Evolutionary conservation across 768 basidiomycete genomes (phyloP), one percentile per base, ranked within the genome.

Genomic region (Mycena rebaudengoi): DNA sequence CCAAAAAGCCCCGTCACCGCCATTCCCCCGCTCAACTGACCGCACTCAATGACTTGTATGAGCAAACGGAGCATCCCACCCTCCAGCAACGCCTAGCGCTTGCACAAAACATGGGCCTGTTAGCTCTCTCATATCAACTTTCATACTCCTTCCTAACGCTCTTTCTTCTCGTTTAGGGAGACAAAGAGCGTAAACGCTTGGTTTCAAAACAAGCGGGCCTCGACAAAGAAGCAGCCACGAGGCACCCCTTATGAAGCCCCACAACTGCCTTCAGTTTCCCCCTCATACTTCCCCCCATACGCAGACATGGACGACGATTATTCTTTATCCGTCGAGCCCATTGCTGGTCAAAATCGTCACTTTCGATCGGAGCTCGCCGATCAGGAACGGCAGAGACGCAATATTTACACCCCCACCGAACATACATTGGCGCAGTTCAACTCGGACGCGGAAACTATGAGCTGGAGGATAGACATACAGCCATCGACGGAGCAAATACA

Each of bases 121-220:
- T 70, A 74, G 91, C 83, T 69, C 57, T 65, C 64, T 62, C 40
- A 49, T 39, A 41, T 59, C 33, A 43, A 43, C 56, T 45, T 64
- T 60, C 57, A 69, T 59, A 49, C 50, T 58, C 59, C 50, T 25
- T 52, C 49, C 55, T 60, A 32, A 64, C 70, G 48, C 68, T 30
- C 58, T 60, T 65, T 54, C 64, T 56, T 54, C n/a, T n/a, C n/a
- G n/a, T 53, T 73, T 60, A 93, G 92, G 89, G 90, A 92, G 74
- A 88, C 87, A 75, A 93, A 93, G 83, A 91, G 90, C 3, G 91
- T 93, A 73, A 91, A 91, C 73, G 90, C 92, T 14, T 93, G 91
- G 89, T 94, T 93, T 77, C 91, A 93, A 79, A 93, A 93, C 74
- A 93, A 92, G 81, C 84, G 92, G 56, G 91, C 92, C 7, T 92